Evolutionary conservation across 2,329 filamentous ascomycete genomes (phyloP).

Genomic region (Coleophoma eucalyptorum): DNA sequence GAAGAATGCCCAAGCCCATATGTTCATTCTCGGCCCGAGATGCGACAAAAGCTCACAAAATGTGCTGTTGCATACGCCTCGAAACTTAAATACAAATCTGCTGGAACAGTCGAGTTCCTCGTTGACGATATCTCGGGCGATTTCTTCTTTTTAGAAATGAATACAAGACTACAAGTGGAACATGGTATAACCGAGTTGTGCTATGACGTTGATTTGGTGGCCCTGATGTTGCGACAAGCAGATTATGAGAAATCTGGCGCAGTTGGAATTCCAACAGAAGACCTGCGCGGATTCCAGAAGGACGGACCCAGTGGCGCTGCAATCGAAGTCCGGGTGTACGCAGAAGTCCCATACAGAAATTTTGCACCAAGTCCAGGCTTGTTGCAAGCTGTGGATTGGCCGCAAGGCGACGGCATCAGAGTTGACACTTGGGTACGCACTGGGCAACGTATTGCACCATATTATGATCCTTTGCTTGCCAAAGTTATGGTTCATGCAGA

Average conservation of each 20-base stretch:
- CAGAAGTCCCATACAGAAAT: constrained; percentile 61
- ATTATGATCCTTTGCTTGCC: constrained; percentile 75
- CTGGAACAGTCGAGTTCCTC: constrained; percentile 63
- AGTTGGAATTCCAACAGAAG: constrained; percentile 37
- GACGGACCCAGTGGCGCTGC: constrained; percentile 55
- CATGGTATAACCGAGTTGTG: constrained; percentile 43
- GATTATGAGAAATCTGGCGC: constrained; percentile 11
- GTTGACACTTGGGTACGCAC: constrained; percentile 68
- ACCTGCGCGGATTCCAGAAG: constrained; percentile 9
- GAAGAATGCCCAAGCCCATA: constrained; percentile 39
- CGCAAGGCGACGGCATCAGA: constrained; percentile 32
- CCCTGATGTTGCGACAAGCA: constrained; percentile 20
- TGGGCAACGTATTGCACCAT: constrained; percentile 67
- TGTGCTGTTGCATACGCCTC: constrained; percentile 34
- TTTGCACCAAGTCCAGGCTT: constrained; percentile 54
- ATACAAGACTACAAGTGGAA: constrained; percentile 42
- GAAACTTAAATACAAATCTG: constrained; percentile 46
- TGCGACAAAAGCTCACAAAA: constrained; percentile 30
- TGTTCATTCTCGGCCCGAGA: constrained; percentile 31
- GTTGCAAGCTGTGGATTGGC: constrained; percentile 30
- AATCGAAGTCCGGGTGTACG: constrained; percentile 71
- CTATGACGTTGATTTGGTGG: constrained; percentile 34
- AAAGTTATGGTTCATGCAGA: constrained; percentile 64
- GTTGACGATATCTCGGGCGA: constrained; percentile 37
- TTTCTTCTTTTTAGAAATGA: constrained; percentile 46